Base-by-base conservation (phyloP, 768 basidiomycete species). In the Boletus rex-veris region DNA sequence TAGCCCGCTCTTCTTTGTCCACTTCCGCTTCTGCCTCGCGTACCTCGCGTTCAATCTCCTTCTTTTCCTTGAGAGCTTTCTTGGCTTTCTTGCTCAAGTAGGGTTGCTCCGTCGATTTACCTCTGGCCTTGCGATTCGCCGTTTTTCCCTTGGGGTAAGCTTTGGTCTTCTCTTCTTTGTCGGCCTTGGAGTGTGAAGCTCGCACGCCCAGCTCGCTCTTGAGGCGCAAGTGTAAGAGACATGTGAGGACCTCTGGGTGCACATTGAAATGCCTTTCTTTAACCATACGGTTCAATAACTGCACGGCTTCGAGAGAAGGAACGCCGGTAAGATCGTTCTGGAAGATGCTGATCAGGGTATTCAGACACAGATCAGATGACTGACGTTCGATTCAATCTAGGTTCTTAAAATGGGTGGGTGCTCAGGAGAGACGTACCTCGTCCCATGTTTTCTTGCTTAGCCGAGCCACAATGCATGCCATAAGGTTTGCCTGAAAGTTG, bases 401-500 rank as follows among this genome's bases (percentile, higher is more conserved):
- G 42, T n/a, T 33, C 41, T 50, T 36, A 21, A 52, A 48, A 48
- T 26, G 50, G 51, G 45, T 48, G 41, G 45, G 44, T 44, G 42
- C 30, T 36, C 19, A 44, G 50, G 55, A 48, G 46, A 39, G 26
- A 70, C 84, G 66, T 63, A 94, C 96, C 71, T 84, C 78, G 72
- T 94, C 89, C 94, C 95, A 98, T 18, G 87, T 85, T 66, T 81
- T 88, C 67, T 82, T 84, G 67, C 93, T 94, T 44, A 98, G 71
- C 14, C 83, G 82, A 45, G 86, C 84, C 21, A 98, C 84, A 53
- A 98, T 76, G 46, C 87, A 86, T 55, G 84, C 85, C 83, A 97
- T 92, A 61, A 99, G 80, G 74, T 98, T 97, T 59, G 83, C 78
- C 42, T 90, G 84, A 71, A 98, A 98, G 74, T 98, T 99, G 83